Evolutionary conservation across 352 stramenopile genomes (phyloP).

Genomic region (Pythium coloratum): DNA sequence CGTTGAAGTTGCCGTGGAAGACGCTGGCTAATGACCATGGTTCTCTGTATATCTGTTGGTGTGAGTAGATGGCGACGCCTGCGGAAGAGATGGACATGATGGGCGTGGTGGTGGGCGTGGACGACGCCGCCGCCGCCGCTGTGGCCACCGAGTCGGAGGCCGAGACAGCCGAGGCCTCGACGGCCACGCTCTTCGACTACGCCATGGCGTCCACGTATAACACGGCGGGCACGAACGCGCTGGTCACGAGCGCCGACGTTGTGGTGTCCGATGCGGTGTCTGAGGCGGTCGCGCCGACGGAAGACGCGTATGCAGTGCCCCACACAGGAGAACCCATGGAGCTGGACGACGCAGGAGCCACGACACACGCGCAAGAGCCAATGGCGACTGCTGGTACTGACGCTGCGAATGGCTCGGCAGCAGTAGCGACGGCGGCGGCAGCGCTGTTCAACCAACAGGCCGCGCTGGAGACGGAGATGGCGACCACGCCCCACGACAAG

Average conservation of each 20-base stretch:
- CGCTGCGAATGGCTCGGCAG: neutral
- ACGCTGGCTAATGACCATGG: neutral
- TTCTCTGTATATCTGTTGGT: neutral
- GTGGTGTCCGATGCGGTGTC: neutral
- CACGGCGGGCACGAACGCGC: constrained; percentile 4
- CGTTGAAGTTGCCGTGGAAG: constrained; percentile 9
- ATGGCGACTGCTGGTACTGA: neutral
- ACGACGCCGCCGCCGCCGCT: neutral
- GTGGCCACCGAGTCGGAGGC: neutral
- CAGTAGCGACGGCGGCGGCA: neutral
- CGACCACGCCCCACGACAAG: constrained; percentile 38
- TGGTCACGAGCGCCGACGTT: constrained; percentile 3
- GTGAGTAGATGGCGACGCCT: constrained; percentile 14
- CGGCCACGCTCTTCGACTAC: constrained; percentile 28
- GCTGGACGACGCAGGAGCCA: neutral
- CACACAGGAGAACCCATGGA: constrained; percentile 1
- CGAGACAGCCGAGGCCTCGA: neutral
- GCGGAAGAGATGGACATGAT: constrained; percentile 27
- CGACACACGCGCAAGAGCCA: neutral
- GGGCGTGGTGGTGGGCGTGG: constrained; percentile 10
- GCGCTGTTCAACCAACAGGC: constrained; percentile 21
- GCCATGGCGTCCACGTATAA: constrained; percentile 25
- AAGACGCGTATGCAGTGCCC: neutral
- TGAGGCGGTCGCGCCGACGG: neutral
- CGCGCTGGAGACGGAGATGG: constrained; percentile 13